Percentiles rank a stretch among this genome's conserved stretches.
Evolutionary conservation across 2,329 filamentous ascomycete species (phyloP).

Genomic region (Trichocomaceae sp.): DNA sequence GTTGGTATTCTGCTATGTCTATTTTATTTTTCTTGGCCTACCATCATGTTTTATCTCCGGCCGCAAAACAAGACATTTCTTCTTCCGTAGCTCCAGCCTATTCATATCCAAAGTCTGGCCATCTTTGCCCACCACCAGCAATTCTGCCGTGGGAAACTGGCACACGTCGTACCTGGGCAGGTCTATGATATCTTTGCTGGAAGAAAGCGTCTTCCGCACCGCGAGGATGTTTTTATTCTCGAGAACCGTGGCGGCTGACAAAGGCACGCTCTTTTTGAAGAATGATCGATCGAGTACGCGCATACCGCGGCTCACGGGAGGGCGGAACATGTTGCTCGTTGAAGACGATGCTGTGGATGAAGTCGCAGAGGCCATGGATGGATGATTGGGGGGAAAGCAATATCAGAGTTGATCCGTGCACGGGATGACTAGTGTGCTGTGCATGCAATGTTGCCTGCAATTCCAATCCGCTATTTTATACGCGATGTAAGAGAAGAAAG

Average conservation of each 20-base stretch:
- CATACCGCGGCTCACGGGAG: constrained; percentile 73
- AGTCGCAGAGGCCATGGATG: constrained; percentile 17
- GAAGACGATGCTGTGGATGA: background rate
- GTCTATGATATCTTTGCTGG: constrained; percentile 59
- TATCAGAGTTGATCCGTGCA: constrained; percentile 7
- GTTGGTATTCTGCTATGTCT: too few species aligned
- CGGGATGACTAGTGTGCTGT: background rate
- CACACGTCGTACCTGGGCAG: constrained; percentile 55
- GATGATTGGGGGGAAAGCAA: background rate
- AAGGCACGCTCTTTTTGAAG: constrained; percentile 68
- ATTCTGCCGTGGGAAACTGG: constrained; percentile 52
- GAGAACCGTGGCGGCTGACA: constrained; percentile 70
- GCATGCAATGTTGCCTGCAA: background rate
- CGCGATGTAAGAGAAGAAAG: background rate
- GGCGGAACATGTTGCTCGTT: constrained; percentile 56
- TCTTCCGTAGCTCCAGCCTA: constrained; percentile 44
- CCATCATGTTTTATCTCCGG: constrained; percentile 35
- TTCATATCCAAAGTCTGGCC: constrained; percentile 38
- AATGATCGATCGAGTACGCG: constrained; percentile 74
- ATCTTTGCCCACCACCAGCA: constrained; percentile 2
- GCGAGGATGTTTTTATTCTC: constrained; percentile 68
- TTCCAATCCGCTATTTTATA: background rate
- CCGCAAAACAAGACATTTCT: constrained; percentile 35
- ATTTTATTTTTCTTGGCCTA: constrained; percentile 21
- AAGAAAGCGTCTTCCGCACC: constrained; percentile 60